Conservation (phyloP, 108 stramenopile species). For the Epithemia pelagica region DNA sequence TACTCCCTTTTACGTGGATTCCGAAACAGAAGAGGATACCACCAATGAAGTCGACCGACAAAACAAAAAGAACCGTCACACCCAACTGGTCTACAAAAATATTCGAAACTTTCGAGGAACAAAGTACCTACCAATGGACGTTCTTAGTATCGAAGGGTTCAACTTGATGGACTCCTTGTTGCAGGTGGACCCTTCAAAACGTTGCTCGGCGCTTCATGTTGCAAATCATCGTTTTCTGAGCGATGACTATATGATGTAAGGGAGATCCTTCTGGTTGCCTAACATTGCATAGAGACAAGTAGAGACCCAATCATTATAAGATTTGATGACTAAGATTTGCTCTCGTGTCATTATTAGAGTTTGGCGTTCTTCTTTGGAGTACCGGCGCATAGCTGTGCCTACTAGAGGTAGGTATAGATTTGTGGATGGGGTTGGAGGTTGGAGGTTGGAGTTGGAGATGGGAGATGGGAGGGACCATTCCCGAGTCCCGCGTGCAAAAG, state of each 20-base stretch:
- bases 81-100: background rate
- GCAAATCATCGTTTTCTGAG: background rate
- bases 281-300: no score
- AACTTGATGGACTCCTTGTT: background rate
- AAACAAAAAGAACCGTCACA: background rate
- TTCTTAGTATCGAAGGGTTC: background rate
- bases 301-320: no score
- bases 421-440: no score
- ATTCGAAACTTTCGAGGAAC: conserved; percentile 5
- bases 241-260: background rate
- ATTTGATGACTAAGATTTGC: no score
- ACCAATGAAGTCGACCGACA: background rate
- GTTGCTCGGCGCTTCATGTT: background rate
- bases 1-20: conserved; percentile 1
- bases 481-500: no score
- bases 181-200: background rate
- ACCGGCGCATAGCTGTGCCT: no score
- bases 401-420: no score
- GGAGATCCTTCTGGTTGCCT: no score
- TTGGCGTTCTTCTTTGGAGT: no score
- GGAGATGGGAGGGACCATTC: no score
- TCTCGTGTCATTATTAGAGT: no score
- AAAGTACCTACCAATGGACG: background rate
- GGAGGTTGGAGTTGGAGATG: no score
- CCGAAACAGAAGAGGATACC: background rate